Percentiles rank a stretch among this genome's conserved stretches.
Evolutionary conservation across 177 flowering plant genomes (phyloP).

Genomic region (Vitis hybrid): DNA sequence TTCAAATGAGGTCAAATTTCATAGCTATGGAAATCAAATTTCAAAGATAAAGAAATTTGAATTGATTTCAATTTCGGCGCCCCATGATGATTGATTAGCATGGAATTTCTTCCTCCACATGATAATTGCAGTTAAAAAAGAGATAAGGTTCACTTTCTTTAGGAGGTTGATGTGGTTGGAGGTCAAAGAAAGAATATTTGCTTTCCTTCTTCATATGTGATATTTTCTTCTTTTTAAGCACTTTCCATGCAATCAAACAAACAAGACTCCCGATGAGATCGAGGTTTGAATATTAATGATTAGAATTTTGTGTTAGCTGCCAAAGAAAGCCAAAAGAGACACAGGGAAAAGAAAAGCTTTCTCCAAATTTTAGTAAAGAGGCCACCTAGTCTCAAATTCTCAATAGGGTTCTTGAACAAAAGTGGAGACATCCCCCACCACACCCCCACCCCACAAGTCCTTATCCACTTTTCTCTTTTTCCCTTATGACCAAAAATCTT

Average conservation of each 20-base stretch:
- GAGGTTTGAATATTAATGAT: constrained; percentile 11
- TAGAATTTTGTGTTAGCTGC: constrained; percentile 21
- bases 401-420: constrained; percentile 1
- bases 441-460: constrained; percentile 9
- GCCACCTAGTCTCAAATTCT: neutral
- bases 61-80: too few species aligned
- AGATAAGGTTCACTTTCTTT: too few species aligned
- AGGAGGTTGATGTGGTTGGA: too few species aligned
- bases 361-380: constrained; percentile 1
- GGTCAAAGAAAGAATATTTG: too few species aligned
- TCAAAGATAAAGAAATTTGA: too few species aligned
- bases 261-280: neutral
- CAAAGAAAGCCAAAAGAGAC: neutral
- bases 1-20: too few species aligned
- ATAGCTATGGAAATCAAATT: too few species aligned
- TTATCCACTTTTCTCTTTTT: constrained; percentile 4
- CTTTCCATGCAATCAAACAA: constrained; percentile 15
- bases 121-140: too few species aligned
- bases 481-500: constrained; percentile 8
- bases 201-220: too few species aligned
- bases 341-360: constrained; percentile 2
- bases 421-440: constrained; percentile 2
- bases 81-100: too few species aligned
- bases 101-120: too few species aligned
- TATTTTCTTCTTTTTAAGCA: too few species aligned